A percentile compares a stretch with the other conserved stretches of the same genome.
Evolutionary conservation across 805 yeast genomes (phyloP).

Genomic region (Scheffersomyces spartinae): DNA sequence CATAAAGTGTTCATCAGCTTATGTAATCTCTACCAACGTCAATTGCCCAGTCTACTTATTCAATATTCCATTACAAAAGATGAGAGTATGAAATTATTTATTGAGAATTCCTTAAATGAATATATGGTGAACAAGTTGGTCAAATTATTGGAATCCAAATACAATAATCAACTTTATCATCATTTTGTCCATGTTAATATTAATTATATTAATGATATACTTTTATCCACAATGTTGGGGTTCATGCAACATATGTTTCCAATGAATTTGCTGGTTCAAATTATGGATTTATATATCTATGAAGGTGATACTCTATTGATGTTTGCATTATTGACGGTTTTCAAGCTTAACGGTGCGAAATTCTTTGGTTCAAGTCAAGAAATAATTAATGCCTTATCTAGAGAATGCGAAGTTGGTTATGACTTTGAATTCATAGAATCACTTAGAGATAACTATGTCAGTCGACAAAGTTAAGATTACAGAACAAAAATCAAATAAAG

Average conservation of each 20-base stretch:
- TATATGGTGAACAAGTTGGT: constrained; percentile 8
- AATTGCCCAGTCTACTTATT: constrained; percentile 5
- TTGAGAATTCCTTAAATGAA: constrained; percentile 4
- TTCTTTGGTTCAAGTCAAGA: constrained; percentile 17
- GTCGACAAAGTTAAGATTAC: constrained; percentile 1
- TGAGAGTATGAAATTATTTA: constrained; percentile 1
- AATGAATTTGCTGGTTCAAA: constrained; percentile 11
- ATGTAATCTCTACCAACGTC: constrained; percentile 11
- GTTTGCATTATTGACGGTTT: constrained; percentile 8
- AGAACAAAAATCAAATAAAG: background rate
- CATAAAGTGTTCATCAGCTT: constrained; percentile 13
- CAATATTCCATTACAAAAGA: background rate
- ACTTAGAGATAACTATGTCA: constrained; percentile 3
- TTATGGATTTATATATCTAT: constrained; percentile 15
- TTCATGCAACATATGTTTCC: constrained; percentile 10
- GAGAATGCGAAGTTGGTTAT: constrained; percentile 12
- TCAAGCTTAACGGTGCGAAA: constrained; percentile 12
- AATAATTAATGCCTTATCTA: constrained; percentile 8
- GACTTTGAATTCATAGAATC: constrained; percentile 13
- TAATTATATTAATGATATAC: constrained; percentile 10
- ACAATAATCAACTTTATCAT: constrained; percentile 8
- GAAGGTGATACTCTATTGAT: constrained; percentile 9
- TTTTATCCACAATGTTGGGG: constrained; percentile 9
- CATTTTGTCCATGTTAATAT: constrained; percentile 14
- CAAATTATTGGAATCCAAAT: constrained; percentile 5